These are phyloP conservation scores for Aspergillus tanneri DNA, from an alignment of 2,329 filamentous ascomycete genomes.

Conservation along the genomic window DNA sequence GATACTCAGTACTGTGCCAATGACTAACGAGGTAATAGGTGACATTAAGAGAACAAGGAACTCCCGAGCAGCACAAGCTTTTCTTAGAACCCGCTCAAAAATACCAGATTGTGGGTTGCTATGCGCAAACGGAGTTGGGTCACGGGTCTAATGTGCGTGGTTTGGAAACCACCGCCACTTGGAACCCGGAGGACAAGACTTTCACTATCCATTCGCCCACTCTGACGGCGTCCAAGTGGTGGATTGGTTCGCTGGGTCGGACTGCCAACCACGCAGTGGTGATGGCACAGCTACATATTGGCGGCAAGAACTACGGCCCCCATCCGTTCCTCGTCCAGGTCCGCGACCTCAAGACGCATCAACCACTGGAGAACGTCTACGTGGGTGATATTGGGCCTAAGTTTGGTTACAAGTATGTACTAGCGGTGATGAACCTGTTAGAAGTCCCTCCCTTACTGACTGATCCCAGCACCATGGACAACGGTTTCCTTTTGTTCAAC, in stretches of 20 bases:
- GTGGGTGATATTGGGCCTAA: constrained; percentile 81
- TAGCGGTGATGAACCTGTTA: background rate
- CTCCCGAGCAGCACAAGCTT: constrained; percentile 68
- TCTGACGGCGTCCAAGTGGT: constrained; percentile 78
- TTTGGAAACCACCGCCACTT: constrained; percentile 70
- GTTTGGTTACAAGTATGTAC: constrained; percentile 65
- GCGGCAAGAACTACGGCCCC: constrained; percentile 68
- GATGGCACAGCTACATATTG: constrained; percentile 72
- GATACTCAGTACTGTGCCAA: too few species aligned
- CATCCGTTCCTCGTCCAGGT: constrained; percentile 79
- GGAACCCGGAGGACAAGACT: constrained; percentile 70
- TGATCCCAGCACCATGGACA: constrained; percentile 66
- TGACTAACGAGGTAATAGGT: constrained; percentile 44
- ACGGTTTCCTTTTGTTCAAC: constrained; percentile 76
- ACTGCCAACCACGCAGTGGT: constrained; percentile 76
- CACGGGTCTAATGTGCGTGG: constrained; percentile 76
- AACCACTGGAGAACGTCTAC: constrained; percentile 67
- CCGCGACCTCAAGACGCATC: constrained; percentile 66
- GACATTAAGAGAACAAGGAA: constrained; percentile 69
- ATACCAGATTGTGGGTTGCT: constrained; percentile 74
- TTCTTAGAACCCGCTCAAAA: constrained; percentile 68
- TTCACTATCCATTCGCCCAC: constrained; percentile 72
- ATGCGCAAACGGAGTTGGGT: constrained; percentile 77
- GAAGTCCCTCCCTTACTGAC: too few species aligned
- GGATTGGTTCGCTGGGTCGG: constrained; percentile 75